Base-by-base conservation (phyloP, 768 basidiomycete species). In the Pholiota conissans region DNA sequence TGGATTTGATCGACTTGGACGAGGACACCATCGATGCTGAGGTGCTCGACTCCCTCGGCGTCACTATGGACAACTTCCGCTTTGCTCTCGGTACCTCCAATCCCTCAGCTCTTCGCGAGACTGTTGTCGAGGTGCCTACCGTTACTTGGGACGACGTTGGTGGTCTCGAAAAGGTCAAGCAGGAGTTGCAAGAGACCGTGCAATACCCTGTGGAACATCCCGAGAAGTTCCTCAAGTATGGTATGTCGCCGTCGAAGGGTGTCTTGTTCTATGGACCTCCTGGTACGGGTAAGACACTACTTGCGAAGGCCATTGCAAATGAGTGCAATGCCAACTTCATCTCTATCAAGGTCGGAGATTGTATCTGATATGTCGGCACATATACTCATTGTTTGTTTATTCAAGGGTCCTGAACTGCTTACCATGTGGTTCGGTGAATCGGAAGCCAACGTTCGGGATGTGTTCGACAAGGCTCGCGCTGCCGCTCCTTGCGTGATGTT, bases 361-460 rank as follows among this genome's bases (percentile, higher is more conserved):
- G 1, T 42, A 24, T 49, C 16, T 42, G 57, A 52, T 29, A 34
- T 51, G 6, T 42, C 14, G 22, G 27, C 22, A 22, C 28, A 53
- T 39, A 30, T 39, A 45, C 32, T 49, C 47, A 22, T 62, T 65
- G 8, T 32, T 29, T 49, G 40, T 49, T 29, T 47, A 16, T 52
- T 58, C 13, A 63, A 90, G 86, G 96, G 97, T 63, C 96, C 96
- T 61, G 97, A 98, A 76, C 82, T 98, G 40, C 86, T 98, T 40
- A 99, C 95, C 5, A 98, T 98, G 96, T 99, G 97, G 95, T 98
- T 99, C 76, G 97, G 97, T 86, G 97, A 99, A 83, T 98, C 96
- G 5, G 97, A 99, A 79, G 97, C 96, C 63, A 99, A 99, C 68
- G 97, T 99, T 60, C 93, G 97, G 66, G 96, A 98, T 65, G 94